Evolutionary conservation across 495 filamentous ascomycete genomes (phyloP), one percentile per base, ranked within the genome.

Genomic region (Copromyces sp.): DNA sequence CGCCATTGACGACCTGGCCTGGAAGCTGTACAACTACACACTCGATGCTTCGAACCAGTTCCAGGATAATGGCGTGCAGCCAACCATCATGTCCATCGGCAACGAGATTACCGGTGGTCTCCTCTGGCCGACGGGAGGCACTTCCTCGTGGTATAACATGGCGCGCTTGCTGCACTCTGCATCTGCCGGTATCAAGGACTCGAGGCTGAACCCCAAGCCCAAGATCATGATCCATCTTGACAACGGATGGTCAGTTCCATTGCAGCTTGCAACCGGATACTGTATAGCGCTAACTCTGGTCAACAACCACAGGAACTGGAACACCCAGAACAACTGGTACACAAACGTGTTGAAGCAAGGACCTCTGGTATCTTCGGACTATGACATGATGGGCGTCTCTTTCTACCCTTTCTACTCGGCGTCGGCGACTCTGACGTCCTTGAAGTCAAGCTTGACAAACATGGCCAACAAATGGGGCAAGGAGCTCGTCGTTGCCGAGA

Each of bases 181-280:
- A 3, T 85, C 88, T 0, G 85, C 83, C 75, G 90, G 86, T 7
- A 83, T 92, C 69, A 90, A 89, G 75, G 86, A 89, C 74, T 90
- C 88, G 39, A 82, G 81, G 4, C 83, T 90, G 0, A 78, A 81
- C 39, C 82, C 86, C 0, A 82, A 85, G 65, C 88, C 89, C 4
- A 86, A 88, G 73, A 90, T 92, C 75, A 85, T 92, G 86, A 87
- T 92, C 70, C 90, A 92, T 73, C 83, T 91, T 12, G 89, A 92
- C 75, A 89, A 92, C 75, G 89, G 90, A 68, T 93, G 89, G 78
- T 77, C 68, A 68, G 77, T 68, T 24, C 2, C 3, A 39, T 47
- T n/a, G 7, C 39, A 40, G 39, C n/a, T 20, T 20, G 9, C 24
- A 20, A 11, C 16, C 35, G 17, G 1, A 14, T 4, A 37, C 32